Conservation (phyloP, 768 basidiomycete species). For the Melanogaster broomeanus region DNA sequence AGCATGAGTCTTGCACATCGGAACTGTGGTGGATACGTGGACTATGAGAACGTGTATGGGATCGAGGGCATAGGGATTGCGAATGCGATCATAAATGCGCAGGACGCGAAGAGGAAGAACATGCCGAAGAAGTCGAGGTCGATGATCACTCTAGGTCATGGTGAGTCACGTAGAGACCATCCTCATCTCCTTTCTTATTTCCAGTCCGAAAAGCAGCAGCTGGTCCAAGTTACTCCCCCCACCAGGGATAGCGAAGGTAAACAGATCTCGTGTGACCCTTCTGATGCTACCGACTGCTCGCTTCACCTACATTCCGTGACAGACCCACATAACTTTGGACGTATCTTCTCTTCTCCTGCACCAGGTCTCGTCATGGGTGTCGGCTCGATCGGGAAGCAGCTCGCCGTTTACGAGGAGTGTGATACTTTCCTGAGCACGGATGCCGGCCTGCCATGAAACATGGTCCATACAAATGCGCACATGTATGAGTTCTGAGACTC, state of each 20-base stretch:
- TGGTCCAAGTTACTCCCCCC: conserved; percentile 73
- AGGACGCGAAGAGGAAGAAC: conserved; percentile 80
- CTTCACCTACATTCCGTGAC: conserved; percentile 90
- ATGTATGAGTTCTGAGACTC: conserved; percentile 97
- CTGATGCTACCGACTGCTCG: conserved; percentile 63
- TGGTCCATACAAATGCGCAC: conserved; percentile 73
- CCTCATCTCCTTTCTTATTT: background rate
- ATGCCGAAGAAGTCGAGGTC: too few relatives aligned
- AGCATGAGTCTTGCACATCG: too few relatives aligned
- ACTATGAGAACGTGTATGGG: conserved; percentile 87
- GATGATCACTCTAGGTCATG: too few relatives aligned
- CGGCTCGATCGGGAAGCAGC: too few relatives aligned
- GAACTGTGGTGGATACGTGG: too few relatives aligned
- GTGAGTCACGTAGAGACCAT: conserved; percentile 2
- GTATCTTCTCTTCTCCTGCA: too few relatives aligned
- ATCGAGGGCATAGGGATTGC: conserved; percentile 91
- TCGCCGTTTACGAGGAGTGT: too few relatives aligned
- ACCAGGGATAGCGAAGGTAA: conserved; percentile 59
- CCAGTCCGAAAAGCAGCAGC: conserved; percentile 47
- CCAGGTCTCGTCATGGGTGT: too few relatives aligned
- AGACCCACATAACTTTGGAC: too few relatives aligned
- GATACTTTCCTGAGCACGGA: conserved; percentile 92
- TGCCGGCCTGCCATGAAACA: conserved; percentile 84
- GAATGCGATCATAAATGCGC: conserved; percentile 81
- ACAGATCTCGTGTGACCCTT: conserved; percentile 60